Evolutionary conservation across 306 rosid genomes (phyloP).

Genomic region (Comarum palustre): DNA sequence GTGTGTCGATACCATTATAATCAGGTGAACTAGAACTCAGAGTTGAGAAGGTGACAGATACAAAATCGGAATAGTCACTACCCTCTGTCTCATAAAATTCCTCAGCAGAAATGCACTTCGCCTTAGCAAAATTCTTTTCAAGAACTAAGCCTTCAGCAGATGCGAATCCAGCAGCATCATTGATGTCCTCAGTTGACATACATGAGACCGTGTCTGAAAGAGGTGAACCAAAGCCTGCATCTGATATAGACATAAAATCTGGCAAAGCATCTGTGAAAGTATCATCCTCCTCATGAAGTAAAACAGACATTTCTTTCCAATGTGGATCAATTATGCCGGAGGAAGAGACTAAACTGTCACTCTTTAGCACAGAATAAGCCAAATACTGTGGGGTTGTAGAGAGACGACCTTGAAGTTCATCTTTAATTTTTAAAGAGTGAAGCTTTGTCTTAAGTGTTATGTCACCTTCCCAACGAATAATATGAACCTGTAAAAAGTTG

Average conservation of each 20-base stretch:
- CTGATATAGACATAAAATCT: constrained; percentile 65
- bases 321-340: constrained; percentile 37
- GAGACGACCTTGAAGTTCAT: constrained; percentile 78
- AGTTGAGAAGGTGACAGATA: constrained; percentile 58
- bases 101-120: constrained; percentile 52
- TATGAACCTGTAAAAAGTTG: constrained; percentile 58
- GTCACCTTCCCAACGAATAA: constrained; percentile 58
- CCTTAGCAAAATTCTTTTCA: constrained; percentile 54
- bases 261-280: constrained; percentile 81
- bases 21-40: constrained; percentile 68
- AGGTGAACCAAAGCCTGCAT: constrained; percentile 46
- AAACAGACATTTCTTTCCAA: constrained; percentile 41
- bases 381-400: constrained; percentile 63
- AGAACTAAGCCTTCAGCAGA: constrained; percentile 46
- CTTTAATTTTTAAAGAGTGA: constrained; percentile 83
- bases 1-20: constrained; percentile 87
- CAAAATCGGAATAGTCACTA: constrained; percentile 63
- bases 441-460: constrained; percentile 69
- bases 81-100: constrained; percentile 72
- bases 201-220: constrained; percentile 40
- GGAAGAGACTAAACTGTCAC: constrained; percentile 42
- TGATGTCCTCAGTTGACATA: constrained; percentile 31
- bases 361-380: constrained; percentile 75
- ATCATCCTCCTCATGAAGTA: constrained; percentile 69
- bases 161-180: constrained; percentile 42